Evolutionary conservation across 2,329 filamentous ascomycete species (phyloP), one percentile per base, ranked within the genome.

Genomic region (Talaromyces albobiverticillius): DNA sequence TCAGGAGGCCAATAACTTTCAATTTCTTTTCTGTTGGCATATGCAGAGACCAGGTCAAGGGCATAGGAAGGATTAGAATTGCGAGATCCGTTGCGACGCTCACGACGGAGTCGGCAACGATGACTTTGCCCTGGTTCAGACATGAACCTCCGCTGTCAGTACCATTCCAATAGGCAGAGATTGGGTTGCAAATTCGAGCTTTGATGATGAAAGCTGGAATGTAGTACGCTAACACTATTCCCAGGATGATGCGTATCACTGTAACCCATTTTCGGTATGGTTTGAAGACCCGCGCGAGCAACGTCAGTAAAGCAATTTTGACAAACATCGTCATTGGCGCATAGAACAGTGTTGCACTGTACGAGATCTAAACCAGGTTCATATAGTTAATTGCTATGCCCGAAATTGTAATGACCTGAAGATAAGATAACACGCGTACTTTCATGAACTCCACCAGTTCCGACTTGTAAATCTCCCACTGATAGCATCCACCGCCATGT

Each of bases 281-380:
- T 13, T 59, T 46, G 63, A 74, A 74, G 50, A 74, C 67, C 47
- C 71, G 67, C 23, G 66, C 67, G 16, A 73, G 57, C 53, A 74
- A 71, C 2, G 68, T 62, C 5, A 74, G 62, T 8, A 74, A 66
- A 34, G 70, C 67, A 36, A 70, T 55, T 55, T 74, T 74, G 38
- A 67, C 65, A 46, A 69, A 64, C 20, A 73, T 64, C 14, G 69
- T 69, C 64, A 71, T 71, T 1, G 71, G 71, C n/a, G 68, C 71
- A 61, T 74, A 74, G 16, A 73, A 55, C 16, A 71, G 62, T 11
- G 71, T 72, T 5, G 70, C 68, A 53, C 69, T 57, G 46, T 73
- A 74, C 53, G 66, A 67, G 46, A 68, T 68, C 62, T 62, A 31
- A 18, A 18, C 9, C 14, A 5, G 3, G n/a, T 38, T 43, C 31